A percentile compares a stretch with the other conserved stretches of the same genome.
These are phyloP conservation scores for Oropetium thomaeum DNA, from an alignment of 176 grass and related monocot genomes.

Conservation along the genomic window DNA sequence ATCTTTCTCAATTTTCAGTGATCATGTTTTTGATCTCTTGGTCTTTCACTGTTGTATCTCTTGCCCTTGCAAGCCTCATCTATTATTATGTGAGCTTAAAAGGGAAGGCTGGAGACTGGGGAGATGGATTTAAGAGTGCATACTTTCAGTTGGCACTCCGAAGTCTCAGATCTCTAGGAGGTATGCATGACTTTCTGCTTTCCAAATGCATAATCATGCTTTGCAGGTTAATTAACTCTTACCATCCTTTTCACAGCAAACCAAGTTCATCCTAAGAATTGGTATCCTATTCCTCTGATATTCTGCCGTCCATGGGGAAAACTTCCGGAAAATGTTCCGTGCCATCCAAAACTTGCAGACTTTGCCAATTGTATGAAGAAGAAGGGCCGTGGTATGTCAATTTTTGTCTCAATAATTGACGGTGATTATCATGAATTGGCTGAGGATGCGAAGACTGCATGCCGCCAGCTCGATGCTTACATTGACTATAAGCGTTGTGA, in stretches of 20 bases:
- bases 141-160: constrained; percentile 95
- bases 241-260: constrained; percentile 55
- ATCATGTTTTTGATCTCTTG: constrained; percentile 99
- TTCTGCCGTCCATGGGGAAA: constrained; percentile 99
- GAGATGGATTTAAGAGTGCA: constrained; percentile 98
- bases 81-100: constrained; percentile 99
- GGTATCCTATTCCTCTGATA: constrained; percentile 97
- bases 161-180: constrained; percentile 94
- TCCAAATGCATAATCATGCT: constrained; percentile 21
- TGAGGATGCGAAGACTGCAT: constrained; percentile 89
- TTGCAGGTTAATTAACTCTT: constrained; percentile 22
- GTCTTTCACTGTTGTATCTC: constrained; percentile 88
- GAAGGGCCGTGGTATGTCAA: constrained; percentile 96
- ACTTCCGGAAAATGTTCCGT: constrained; percentile 93
- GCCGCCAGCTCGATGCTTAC: constrained; percentile 77
- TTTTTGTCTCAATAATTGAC: constrained; percentile 90
- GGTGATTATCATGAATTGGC: constrained; percentile 92
- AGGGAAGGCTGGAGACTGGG: constrained; percentile 98
- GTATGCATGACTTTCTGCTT: constrained; percentile 45
- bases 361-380: constrained; percentile 99
- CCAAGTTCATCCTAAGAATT: constrained; percentile 99
- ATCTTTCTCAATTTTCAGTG: constrained; percentile 54
- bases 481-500: constrained; percentile 96
- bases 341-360: constrained; percentile 97
- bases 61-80: constrained; percentile 95